These are phyloP conservation scores for Penicillium angulare DNA, from an alignment of 495 filamentous ascomycete species.

Conservation along the genomic window DNA sequence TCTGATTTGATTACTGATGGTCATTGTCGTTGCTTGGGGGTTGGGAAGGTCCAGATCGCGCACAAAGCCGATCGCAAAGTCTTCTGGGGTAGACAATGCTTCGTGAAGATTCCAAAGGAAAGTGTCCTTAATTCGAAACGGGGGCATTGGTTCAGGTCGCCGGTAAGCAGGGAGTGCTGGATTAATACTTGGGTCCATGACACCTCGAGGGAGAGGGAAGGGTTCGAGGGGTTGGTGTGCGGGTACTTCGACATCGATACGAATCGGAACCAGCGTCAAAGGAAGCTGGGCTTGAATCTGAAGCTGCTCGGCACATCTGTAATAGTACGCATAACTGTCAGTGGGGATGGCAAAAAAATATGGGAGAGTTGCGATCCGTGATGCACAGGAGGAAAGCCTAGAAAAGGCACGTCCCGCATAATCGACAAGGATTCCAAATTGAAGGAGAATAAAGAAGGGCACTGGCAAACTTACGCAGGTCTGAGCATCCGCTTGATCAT, in stretches of 20 bases:
- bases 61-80: conserved; percentile 86
- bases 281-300: conserved; percentile 83
- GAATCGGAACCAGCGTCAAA: conserved; percentile 88
- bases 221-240: conserved; percentile 72
- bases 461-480: conserved; percentile 46
- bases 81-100: conserved; percentile 87
- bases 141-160: conserved; percentile 70
- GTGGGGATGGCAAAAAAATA: background rate
- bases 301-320: conserved; percentile 58
- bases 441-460: background rate
- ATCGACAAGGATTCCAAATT: no score
- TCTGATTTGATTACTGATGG: conserved; percentile 91
- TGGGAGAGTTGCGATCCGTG: background rate
- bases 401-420: no score
- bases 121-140: conserved; percentile 84
- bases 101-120: conserved; percentile 99
- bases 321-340: conserved; percentile 4
- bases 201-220: conserved; percentile 62
- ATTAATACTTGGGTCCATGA: conserved; percentile 61
- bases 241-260: conserved; percentile 90
- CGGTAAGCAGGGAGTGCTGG: conserved; percentile 71
- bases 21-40: conserved; percentile 58
- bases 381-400: background rate
- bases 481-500: conserved; percentile 73
- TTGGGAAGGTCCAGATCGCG: conserved; percentile 93